Conservation (phyloP, 129 eudicot species). For the Flaveria bidentis region DNA sequence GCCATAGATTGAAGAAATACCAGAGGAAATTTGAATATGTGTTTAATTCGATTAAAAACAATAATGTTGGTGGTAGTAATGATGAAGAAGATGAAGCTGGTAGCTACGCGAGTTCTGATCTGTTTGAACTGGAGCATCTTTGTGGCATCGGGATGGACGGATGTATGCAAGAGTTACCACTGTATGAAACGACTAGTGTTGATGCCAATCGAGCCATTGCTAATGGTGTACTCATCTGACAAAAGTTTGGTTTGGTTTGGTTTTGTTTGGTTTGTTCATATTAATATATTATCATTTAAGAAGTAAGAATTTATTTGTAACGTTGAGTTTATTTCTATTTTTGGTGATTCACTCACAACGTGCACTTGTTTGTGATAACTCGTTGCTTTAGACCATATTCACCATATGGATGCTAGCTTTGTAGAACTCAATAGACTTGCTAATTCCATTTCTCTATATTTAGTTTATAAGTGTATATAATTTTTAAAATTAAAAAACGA, state of each 20-base stretch:
- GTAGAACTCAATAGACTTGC: too few species aligned
- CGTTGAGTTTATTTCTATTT: neutral
- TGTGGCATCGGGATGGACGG: constrained; percentile 54
- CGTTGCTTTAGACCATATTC: too few species aligned
- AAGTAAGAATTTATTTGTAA: neutral
- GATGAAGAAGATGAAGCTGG: constrained; percentile 20
- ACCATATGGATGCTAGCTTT: too few species aligned
- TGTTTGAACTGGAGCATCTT: constrained; percentile 81
- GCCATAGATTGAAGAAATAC: constrained; percentile 10
- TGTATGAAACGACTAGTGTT: constrained; percentile 77
- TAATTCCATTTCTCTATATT: too few species aligned
- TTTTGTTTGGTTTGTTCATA: neutral
- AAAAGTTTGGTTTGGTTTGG: neutral
- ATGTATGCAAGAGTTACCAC: constrained; percentile 72
- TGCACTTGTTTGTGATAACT: too few species aligned
- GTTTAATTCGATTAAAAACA: constrained; percentile 27
- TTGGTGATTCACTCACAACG: too few species aligned
- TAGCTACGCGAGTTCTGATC: constrained; percentile 79
- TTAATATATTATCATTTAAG: neutral
- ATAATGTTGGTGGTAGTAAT: neutral
- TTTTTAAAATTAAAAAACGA: too few species aligned
- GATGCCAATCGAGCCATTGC: constrained; percentile 70
- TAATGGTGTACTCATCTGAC: constrained; percentile 47
- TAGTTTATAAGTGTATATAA: too few species aligned
- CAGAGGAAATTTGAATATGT: constrained; percentile 15